These are phyloP conservation scores for Calocybe gambosa DNA, from an alignment of 1,284 basidiomycete genomes.

Conservation along the genomic window DNA sequence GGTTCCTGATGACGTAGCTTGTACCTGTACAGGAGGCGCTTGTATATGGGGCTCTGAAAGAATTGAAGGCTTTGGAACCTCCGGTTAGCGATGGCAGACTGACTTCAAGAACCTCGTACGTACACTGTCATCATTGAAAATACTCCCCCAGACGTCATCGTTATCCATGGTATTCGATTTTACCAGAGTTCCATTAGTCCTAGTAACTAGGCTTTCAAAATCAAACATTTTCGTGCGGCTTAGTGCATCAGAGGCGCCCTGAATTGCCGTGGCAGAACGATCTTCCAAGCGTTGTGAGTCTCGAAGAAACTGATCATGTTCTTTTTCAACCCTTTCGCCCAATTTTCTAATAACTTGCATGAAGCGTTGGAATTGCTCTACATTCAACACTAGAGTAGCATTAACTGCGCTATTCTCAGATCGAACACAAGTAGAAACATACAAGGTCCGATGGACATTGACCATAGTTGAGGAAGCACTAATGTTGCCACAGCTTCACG, in stretches of 20 bases:
- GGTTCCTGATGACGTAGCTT: constrained; percentile 1
- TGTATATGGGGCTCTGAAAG: neutral
- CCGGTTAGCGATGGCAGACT: neutral
- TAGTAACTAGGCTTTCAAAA: constrained; percentile 71
- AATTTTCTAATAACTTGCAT: constrained; percentile 75
- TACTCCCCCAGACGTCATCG: constrained; percentile 57
- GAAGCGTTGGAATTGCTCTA: constrained; percentile 88
- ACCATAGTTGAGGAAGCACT: constrained; percentile 91
- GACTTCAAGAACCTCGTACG: constrained; percentile 9
- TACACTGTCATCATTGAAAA: constrained; percentile 47
- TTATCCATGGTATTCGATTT: constrained; percentile 42
- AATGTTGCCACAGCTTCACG: constrained; percentile 91
- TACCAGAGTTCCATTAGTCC: constrained; percentile 37
- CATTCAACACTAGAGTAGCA: constrained; percentile 62
- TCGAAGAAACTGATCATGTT: constrained; percentile 78
- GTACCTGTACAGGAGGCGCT: constrained; percentile 1
- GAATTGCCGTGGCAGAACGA: constrained; percentile 44
- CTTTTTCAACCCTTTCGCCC: constrained; percentile 77
- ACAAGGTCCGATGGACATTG: constrained; percentile 96
- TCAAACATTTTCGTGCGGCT: constrained; percentile 42
- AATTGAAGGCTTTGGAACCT: constrained; percentile 5
- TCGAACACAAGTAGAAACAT: constrained; percentile 25
- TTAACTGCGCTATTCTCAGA: neutral
- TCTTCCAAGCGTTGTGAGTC: constrained; percentile 82
- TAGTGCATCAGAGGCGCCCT: constrained; percentile 27